Conservation (phyloP, 768 basidiomycete genomes). For the Zangia roseola region DNA sequence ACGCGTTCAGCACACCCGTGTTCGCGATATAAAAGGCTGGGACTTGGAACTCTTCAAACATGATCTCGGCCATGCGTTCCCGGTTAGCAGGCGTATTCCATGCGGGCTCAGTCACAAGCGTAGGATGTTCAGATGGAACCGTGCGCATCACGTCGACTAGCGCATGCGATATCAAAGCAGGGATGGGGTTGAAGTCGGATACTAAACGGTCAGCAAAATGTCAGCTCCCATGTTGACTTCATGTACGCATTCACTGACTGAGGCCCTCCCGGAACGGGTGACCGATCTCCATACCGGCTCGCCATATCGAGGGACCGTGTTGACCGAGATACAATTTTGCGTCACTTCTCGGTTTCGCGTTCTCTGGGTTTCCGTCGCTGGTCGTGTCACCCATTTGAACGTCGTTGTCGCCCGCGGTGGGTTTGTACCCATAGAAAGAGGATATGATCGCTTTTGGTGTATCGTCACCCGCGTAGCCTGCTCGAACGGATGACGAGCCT, state of each 20-base stretch:
- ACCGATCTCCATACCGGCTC: slow-evolving; percentile 82
- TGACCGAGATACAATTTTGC: slow-evolving; percentile 81
- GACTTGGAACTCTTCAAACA: slow-evolving; percentile 94
- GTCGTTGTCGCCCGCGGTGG: slow-evolving; percentile 32
- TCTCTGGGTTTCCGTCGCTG: slow-evolving; percentile 31
- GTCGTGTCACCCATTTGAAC: slow-evolving; percentile 42
- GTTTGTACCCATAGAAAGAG: slow-evolving; percentile 80
- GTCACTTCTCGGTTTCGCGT: slow-evolving; percentile 38
- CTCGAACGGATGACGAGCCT: slow-evolving; percentile 84
- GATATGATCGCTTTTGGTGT: slow-evolving; percentile 91
- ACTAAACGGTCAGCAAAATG: slow-evolving; percentile 41
- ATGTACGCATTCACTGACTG: slow-evolving; percentile 48
- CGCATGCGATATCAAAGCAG: slow-evolving; percentile 71
- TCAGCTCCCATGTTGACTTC: slow-evolving; percentile 1
- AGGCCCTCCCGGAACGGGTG: slow-evolving; percentile 85
- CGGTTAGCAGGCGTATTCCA: slow-evolving; percentile 95
- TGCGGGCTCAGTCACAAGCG: slow-evolving; percentile 91
- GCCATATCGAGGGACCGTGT: slow-evolving; percentile 86
- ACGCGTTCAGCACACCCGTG: slow-evolving; percentile 92
- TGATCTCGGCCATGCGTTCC: slow-evolving; percentile 93
- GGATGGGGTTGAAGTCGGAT: slow-evolving; percentile 72
- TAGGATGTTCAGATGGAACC: slow-evolving; percentile 81
- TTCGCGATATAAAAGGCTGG: slow-evolving; percentile 98
- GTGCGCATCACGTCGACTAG: slow-evolving; percentile 74
- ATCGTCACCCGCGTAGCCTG: slow-evolving; percentile 97